Evolutionary conservation across 2,329 filamentous ascomycete species (phyloP).

Genomic region (Fonsecaea monophora): DNA sequence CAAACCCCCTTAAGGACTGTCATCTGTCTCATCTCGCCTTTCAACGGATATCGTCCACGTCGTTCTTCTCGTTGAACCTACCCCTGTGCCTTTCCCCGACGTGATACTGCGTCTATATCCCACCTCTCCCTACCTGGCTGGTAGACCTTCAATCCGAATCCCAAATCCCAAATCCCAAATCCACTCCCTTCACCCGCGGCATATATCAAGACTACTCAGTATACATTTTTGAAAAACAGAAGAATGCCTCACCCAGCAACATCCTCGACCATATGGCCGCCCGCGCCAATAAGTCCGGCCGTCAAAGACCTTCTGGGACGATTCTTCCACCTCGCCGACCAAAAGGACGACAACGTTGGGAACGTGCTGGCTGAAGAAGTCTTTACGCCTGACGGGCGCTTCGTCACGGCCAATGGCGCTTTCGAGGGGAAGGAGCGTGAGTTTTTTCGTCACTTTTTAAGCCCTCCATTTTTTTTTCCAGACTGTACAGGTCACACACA

Average conservation of each 20-base stretch:
- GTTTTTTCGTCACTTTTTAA: not conserved
- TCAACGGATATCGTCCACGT: not conserved
- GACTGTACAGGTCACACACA: too few relatives aligned
- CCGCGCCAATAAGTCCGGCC: constrained; percentile 4
- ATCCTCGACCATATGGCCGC: constrained; percentile 10
- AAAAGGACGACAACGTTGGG: not conserved
- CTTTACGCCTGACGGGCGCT: constrained; percentile 13
- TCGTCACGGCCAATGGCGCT: constrained; percentile 5
- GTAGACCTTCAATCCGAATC: not conserved
- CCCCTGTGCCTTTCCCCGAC: not conserved
- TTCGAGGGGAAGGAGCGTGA: constrained; percentile 14
- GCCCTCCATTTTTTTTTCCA: not conserved
- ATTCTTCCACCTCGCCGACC: constrained; percentile 16
- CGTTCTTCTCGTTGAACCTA: not conserved
- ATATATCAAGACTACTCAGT: too few relatives aligned
- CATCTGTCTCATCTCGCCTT: too few relatives aligned
- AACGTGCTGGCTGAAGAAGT: constrained; percentile 7
- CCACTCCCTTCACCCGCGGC: not conserved
- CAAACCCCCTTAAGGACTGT: too few relatives aligned
- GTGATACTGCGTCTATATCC: not conserved
- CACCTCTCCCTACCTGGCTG: not conserved
- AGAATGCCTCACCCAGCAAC: not conserved
- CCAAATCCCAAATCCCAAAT: not conserved
- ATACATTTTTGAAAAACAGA: not conserved
- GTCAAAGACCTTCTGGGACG: constrained; percentile 9